Evolutionary conservation across 2,329 filamentous ascomycete genomes (phyloP).

Genomic region (Sclerotinia borealis): DNA sequence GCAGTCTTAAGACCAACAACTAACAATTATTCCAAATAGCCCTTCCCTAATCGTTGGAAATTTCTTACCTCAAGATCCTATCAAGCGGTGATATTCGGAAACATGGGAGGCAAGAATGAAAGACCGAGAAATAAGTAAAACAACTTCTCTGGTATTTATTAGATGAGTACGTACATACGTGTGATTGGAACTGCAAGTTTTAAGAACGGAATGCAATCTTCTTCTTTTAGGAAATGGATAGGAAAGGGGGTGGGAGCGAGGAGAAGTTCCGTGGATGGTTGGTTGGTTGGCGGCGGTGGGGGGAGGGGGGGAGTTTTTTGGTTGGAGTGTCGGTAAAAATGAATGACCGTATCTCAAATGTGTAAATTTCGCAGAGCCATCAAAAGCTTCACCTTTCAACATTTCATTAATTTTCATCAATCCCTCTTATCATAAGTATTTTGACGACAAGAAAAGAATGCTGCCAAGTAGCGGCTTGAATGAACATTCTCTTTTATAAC

Average conservation of each 20-base stretch:
- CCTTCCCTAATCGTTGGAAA: conserved; percentile 95
- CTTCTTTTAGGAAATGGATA: not conserved
- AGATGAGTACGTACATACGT: conserved; percentile 9
- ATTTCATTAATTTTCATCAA: not conserved
- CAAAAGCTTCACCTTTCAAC: not conserved
- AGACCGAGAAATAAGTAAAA: not conserved
- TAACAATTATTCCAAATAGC: conserved; percentile 41
- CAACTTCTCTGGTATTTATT: not conserved
- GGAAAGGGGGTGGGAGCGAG: not conserved
- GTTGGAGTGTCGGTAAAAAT: not conserved
- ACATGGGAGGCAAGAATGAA: conserved; percentile 16
- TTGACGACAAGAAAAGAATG: not conserved
- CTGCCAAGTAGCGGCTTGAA: not conserved
- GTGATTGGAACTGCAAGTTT: not conserved
- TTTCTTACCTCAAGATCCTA: conserved; percentile 79
- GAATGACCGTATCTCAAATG: not conserved
- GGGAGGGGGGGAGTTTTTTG: not conserved
- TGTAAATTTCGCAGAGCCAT: not conserved
- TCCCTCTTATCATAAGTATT: not conserved
- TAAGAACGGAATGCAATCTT: not conserved
- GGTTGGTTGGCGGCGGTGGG: not conserved
- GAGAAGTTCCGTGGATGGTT: not conserved
- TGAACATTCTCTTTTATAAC: not conserved
- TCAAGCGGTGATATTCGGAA: conserved; percentile 35
- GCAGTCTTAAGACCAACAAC: not conserved